Evolutionary conservation across 2,329 filamentous ascomycete genomes (phyloP).

Genomic region (Cordyceps cateniannulata): DNA sequence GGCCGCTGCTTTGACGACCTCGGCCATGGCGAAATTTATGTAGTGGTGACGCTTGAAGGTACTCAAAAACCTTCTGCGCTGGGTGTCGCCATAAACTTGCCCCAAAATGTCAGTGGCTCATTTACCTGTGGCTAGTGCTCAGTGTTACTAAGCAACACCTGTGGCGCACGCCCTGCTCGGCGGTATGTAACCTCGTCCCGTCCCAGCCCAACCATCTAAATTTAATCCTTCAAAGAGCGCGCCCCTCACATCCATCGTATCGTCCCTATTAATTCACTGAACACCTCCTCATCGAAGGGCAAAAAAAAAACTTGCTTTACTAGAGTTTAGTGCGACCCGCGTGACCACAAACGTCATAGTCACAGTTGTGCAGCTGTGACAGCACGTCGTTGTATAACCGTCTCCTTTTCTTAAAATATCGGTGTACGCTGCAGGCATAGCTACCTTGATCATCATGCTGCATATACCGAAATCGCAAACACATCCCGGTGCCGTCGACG

Average conservation of each 20-base stretch:
- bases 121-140: not conserved
- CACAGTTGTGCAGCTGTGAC: not conserved
- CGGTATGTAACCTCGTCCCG: not conserved
- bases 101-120: not conserved
- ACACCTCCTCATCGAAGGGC: not conserved
- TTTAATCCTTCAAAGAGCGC: not conserved
- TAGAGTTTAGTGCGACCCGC: conserved; percentile 11
- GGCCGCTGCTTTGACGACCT: conserved; percentile 29
- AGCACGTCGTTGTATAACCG: not conserved
- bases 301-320: not conserved
- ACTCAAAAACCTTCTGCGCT: too few species aligned
- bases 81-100: conserved; percentile 4
- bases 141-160: not conserved
- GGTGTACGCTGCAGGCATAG: not conserved
- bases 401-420: not conserved
- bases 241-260: not conserved
- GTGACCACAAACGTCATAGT: conserved; percentile 12
- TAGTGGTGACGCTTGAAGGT: not conserved
- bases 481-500: not conserved
- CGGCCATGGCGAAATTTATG: conserved; percentile 29
- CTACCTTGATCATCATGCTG: not conserved
- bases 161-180: not conserved
- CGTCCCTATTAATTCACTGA: not conserved
- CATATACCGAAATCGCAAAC: not conserved
- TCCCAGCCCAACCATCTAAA: not conserved